These are phyloP conservation scores for Zasmidium citrigriseum DNA, from an alignment of 2,329 filamentous ascomycete genomes.

Conservation along the genomic window DNA sequence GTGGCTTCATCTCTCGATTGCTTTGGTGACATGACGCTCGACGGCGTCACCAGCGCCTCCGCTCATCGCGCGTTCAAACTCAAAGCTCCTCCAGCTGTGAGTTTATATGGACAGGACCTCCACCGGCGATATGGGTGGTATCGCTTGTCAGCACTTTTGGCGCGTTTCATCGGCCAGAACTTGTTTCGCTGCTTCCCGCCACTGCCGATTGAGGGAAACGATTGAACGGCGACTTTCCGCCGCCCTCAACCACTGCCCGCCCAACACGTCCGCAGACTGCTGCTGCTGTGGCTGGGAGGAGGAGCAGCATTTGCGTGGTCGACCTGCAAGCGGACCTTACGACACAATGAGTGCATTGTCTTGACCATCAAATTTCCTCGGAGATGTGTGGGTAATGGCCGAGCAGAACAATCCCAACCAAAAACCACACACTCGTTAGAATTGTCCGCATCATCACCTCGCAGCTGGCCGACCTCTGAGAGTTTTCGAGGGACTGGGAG, in stretches of 20 bases:
- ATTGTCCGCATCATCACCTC: too few species aligned
- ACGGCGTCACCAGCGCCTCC: neutral
- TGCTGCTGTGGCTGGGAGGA: too few species aligned
- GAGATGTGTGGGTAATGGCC: neutral
- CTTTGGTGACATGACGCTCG: neutral
- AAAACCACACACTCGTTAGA: neutral
- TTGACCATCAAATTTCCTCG: neutral
- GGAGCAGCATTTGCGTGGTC: too few species aligned
- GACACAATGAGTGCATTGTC: neutral
- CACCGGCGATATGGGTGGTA: neutral
- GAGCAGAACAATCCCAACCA: neutral
- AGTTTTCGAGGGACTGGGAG: neutral
- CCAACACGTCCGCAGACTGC: too few species aligned
- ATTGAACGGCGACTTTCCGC: too few species aligned
- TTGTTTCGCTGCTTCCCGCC: neutral
- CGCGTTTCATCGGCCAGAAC: neutral
- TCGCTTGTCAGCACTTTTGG: neutral
- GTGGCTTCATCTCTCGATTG: neutral
- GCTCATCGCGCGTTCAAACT: neutral
- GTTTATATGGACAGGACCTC: neutral
- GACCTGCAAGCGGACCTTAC: too few species aligned
- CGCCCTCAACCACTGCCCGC: too few species aligned
- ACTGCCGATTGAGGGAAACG: neutral
- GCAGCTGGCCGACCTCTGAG: neutral
- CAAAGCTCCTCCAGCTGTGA: neutral